Percentiles rank a stretch among this genome's conserved stretches.
phyloP scores from a whole-genome alignment of 2,329 filamentous ascomycete species.

The Cordyceps cicadae region DNA sequence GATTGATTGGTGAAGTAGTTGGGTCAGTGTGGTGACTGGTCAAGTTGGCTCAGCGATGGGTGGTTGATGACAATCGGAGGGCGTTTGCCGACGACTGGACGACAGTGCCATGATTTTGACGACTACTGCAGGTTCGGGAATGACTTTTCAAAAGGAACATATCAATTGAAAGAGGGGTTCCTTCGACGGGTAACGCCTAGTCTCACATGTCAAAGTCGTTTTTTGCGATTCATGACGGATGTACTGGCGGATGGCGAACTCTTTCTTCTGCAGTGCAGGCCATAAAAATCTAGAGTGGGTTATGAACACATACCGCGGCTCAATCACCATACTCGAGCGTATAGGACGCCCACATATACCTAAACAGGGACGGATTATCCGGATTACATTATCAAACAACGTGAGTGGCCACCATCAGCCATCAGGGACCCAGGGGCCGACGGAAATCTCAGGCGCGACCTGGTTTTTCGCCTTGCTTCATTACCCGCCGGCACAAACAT shows the following conservation, averaged over 20 bases:
- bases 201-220: background rate
- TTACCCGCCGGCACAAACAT: constrained; percentile 2
- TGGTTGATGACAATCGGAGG: too few species aligned
- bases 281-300: background rate
- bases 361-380: background rate
- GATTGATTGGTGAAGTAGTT: too few species aligned
- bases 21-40: too few species aligned
- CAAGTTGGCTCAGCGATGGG: too few species aligned
- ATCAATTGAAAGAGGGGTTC: background rate
- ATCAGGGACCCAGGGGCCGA: background rate
- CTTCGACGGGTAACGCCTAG: too few species aligned
- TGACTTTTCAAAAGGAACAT: background rate
- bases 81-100: too few species aligned
- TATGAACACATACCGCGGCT: background rate
- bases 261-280: background rate
- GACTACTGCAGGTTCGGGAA: too few species aligned
- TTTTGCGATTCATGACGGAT: background rate
- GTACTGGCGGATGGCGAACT: background rate
- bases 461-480: background rate
- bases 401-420: background rate
- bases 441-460: background rate
- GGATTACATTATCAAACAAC: background rate
- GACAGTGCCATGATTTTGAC: too few species aligned
- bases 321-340: background rate
- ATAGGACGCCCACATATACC: background rate